Conservation (phyloP, 148 eudicot species). For the Pharnaceum exiguum region DNA sequence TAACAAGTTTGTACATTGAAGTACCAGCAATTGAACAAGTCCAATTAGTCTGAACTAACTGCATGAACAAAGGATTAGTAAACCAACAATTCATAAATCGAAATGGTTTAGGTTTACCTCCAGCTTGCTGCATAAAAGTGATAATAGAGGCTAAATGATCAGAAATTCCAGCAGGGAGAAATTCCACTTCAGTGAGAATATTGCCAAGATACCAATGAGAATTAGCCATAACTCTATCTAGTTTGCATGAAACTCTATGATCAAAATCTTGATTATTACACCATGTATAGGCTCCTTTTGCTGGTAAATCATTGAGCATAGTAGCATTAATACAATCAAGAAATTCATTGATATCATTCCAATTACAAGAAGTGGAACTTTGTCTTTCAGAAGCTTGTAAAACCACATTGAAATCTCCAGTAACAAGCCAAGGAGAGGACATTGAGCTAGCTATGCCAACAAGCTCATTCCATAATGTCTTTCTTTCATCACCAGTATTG, state of each 20-base stretch:
- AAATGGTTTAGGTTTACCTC: neutral
- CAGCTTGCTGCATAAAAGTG: neutral
- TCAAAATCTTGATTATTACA: neutral
- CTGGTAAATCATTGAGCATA: neutral
- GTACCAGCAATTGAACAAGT: too few relatives aligned
- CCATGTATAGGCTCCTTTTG: neutral
- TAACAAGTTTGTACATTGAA: too few relatives aligned
- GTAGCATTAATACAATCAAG: neutral
- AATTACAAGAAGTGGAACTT: neutral
- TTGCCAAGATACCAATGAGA: neutral
- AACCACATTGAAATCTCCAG: neutral
- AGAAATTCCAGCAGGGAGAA: neutral
- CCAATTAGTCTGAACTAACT: too few relatives aligned
- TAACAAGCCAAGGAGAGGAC: neutral
- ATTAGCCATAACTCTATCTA: neutral
- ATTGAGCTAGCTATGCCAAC: neutral
- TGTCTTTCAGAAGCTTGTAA: neutral
- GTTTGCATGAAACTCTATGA: neutral
- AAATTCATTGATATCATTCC: neutral
- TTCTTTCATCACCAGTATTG: neutral
- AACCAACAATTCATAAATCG: too few relatives aligned
- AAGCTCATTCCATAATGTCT: neutral
- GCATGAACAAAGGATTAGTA: too few relatives aligned
- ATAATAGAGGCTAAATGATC: neutral
- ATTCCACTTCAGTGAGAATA: too few relatives aligned